Conservation (phyloP, 2,329 filamentous ascomycete species). For the Sclerotinia sclerotiorum region DNA sequence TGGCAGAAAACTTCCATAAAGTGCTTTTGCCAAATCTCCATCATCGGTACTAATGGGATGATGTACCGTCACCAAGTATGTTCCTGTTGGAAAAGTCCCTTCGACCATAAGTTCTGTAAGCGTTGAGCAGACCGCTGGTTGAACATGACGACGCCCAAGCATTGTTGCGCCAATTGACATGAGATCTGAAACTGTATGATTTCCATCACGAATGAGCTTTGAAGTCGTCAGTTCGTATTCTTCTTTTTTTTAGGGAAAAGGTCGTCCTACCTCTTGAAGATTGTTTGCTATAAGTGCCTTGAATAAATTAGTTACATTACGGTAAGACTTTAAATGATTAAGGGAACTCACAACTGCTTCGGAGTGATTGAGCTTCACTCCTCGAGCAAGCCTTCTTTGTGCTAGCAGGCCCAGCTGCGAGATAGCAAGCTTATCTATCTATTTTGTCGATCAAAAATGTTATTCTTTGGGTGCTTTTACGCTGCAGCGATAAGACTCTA, state of each 20-base stretch:
- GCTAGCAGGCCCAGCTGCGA: slow-evolving; percentile 85
- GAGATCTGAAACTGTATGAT: slow-evolving; percentile 86
- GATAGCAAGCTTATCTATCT: slow-evolving; percentile 96
- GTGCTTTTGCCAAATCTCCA: slow-evolving; percentile 78
- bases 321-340: slow-evolving; percentile 25
- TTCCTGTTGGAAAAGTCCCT: slow-evolving; percentile 86
- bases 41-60: slow-evolving; percentile 84
- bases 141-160: slow-evolving; percentile 88
- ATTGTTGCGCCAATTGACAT: slow-evolving; percentile 90
- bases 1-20: slow-evolving; percentile 90
- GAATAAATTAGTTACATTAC: slow-evolving; percentile 22
- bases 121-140: slow-evolving; percentile 76
- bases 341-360: slow-evolving; percentile 69
- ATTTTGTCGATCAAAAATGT: slow-evolving; percentile 7
- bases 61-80: slow-evolving; percentile 92
- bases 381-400: slow-evolving; percentile 82
- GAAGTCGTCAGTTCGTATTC: slow-evolving; percentile 26
- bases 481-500: background rate
- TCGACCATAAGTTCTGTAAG: slow-evolving; percentile 88
- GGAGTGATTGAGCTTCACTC: slow-evolving; percentile 83
- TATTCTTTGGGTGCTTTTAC: slow-evolving; percentile 2
- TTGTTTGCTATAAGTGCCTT: slow-evolving; percentile 82
- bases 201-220: slow-evolving; percentile 90
- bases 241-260: background rate
- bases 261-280: slow-evolving; percentile 69